Percentiles rank a stretch among this genome's conserved stretches.
Conservation (phyloP, 495 filamentous ascomycete genomes). For the Hypoxylon lienhwacheense region DNA sequence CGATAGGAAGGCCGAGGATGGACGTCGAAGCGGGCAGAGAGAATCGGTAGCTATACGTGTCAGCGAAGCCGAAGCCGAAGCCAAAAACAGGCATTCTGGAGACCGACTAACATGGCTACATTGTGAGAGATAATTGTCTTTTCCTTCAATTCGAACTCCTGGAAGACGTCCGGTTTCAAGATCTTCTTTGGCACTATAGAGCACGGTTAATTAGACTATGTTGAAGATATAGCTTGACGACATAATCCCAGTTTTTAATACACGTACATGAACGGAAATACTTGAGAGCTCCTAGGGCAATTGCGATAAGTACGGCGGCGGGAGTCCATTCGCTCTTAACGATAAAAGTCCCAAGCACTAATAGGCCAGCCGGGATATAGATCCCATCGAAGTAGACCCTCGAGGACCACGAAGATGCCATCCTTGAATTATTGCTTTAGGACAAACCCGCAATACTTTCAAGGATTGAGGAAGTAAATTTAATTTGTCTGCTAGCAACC, state of each 20-base stretch:
- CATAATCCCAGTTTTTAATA: no score
- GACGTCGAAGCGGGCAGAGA: slow-evolving; percentile 70
- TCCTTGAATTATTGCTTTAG: slow-evolving; percentile 8
- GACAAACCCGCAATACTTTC: not conserved
- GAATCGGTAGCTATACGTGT: slow-evolving; percentile 93
- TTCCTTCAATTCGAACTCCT: slow-evolving; percentile 84
- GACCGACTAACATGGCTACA: slow-evolving; percentile 72
- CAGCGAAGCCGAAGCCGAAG: not conserved
- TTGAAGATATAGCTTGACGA: slow-evolving; percentile 30
- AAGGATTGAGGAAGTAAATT: slow-evolving; percentile 3
- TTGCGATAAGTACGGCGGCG: slow-evolving; percentile 67
- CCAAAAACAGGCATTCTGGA: slow-evolving; percentile 2
- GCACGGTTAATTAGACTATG: slow-evolving; percentile 20
- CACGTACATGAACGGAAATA: slow-evolving; percentile 61
- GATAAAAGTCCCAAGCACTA: slow-evolving; percentile 74
- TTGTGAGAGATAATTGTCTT: slow-evolving; percentile 95
- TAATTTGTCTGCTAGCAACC: slow-evolving; percentile 10
- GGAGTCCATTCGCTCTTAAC: slow-evolving; percentile 77
- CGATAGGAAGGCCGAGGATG: slow-evolving; percentile 94
- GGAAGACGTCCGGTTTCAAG: slow-evolving; percentile 83
- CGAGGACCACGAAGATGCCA: slow-evolving; percentile 33
- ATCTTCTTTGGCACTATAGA: slow-evolving; percentile 70
- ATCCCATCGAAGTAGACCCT: slow-evolving; percentile 66
- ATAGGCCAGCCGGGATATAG: slow-evolving; percentile 81
- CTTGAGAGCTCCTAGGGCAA: slow-evolving; percentile 64